Conservation (phyloP, 164 flowering plant species). For the Euptelea pleiosperma region DNA sequence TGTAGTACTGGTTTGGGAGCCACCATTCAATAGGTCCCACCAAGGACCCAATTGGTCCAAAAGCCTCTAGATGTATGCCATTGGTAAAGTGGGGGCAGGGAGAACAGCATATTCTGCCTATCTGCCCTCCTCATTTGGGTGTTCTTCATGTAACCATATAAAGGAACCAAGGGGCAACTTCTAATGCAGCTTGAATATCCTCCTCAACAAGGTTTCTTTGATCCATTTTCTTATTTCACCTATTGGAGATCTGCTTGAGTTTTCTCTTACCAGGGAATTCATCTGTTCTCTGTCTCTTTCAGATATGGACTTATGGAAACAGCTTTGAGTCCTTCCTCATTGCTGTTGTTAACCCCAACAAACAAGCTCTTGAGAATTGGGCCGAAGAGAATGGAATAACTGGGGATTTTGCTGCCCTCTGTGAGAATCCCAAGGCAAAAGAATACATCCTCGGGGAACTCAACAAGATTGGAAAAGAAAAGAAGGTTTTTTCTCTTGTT, state of each 20-base stretch:
- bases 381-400: constrained; percentile 55
- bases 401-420: constrained; percentile 73
- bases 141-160: no score
- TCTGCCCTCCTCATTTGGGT: no score
- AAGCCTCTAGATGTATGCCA: no score
- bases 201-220: background rate
- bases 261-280: background rate
- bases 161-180: no score
- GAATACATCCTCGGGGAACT: constrained; percentile 75
- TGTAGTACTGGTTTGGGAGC: no score
- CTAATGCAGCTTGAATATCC: background rate
- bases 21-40: no score
- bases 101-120: no score
- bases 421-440: constrained; percentile 75
- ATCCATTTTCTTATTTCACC: background rate
- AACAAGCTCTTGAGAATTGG: constrained; percentile 62
- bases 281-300: constrained; percentile 21
- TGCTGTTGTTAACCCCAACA: constrained; percentile 80
- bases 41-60: no score
- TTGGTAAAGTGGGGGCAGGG: no score
- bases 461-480: constrained; percentile 66
- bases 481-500: constrained; percentile 51
- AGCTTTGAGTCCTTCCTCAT: constrained; percentile 90
- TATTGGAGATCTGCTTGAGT: background rate
- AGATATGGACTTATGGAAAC: constrained; percentile 97